Evolutionary conservation across 1,284 basidiomycete genomes (phyloP).

Genomic region (Cronartium ribicola): DNA sequence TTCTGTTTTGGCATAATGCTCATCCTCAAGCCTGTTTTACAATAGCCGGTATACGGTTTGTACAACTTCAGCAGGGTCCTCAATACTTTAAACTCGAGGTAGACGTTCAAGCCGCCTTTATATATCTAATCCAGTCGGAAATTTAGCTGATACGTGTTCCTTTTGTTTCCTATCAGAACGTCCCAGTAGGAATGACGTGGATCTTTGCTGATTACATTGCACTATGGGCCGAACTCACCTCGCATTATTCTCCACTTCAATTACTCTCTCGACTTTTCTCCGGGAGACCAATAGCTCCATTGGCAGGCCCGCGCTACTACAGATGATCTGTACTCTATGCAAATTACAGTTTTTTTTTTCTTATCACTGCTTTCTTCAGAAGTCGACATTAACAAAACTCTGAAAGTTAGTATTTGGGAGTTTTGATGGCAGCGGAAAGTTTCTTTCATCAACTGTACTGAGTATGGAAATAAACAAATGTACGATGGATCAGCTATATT

Average conservation of each 20-base stretch:
- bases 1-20: background rate
- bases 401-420: too few species aligned
- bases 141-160: background rate
- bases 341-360: background rate
- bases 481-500: too few species aligned
- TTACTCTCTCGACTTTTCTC: constrained; percentile 26
- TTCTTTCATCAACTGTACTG: too few species aligned
- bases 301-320: constrained; percentile 3
- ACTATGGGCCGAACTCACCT: constrained; percentile 33
- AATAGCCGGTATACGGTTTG: constrained; percentile 36
- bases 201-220: constrained; percentile 41
- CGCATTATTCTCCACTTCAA: constrained; percentile 34
- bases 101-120: background rate
- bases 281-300: constrained; percentile 36
- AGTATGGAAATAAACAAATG: too few species aligned
- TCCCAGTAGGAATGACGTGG: constrained; percentile 35
- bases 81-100: constrained; percentile 21
- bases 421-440: too few species aligned
- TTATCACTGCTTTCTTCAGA: background rate
- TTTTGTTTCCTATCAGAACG: constrained; percentile 7
- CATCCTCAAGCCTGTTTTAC: too few species aligned
- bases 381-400: too few species aligned
- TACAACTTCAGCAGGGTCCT: background rate
- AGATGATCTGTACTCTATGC: background rate
- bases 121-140: background rate